Percentiles rank a stretch among this genome's conserved stretches.
Evolutionary conservation across 164 flowering plant species (phyloP).

Genomic region (Annona squamosa): DNA sequence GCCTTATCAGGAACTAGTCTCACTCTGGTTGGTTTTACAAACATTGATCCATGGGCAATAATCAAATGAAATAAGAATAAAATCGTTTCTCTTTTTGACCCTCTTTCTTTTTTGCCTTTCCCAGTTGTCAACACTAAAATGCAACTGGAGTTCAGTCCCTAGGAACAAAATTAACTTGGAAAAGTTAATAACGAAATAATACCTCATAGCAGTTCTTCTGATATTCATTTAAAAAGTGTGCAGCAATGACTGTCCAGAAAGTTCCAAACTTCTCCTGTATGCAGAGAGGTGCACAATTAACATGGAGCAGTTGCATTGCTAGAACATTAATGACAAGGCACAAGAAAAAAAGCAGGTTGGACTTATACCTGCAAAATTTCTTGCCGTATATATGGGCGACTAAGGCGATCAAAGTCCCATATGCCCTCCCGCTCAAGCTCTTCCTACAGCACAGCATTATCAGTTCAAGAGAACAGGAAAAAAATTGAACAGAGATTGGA

Average conservation of each 20-base stretch:
- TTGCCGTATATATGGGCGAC: slow-evolving; percentile 61
- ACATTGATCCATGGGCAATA: no score
- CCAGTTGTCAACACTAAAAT: no score
- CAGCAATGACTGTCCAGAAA: slow-evolving; percentile 68
- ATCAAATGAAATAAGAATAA: no score
- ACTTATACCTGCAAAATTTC: slow-evolving; percentile 54
- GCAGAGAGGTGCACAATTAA: background rate
- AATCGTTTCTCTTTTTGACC: no score
- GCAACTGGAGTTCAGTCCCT: background rate
- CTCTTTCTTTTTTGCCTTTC: no score
- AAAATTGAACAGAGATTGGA: background rate
- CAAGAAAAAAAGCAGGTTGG: background rate
- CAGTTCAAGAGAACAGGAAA: background rate
- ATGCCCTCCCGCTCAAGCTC: slow-evolving; percentile 92
- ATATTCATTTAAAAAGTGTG: slow-evolving; percentile 62
- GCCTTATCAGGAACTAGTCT: no score
- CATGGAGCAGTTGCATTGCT: background rate
- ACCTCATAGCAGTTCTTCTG: slow-evolving; percentile 80
- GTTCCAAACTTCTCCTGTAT: slow-evolving; percentile 85
- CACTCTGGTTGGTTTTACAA: no score
- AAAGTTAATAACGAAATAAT: slow-evolving; percentile 1
- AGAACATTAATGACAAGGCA: background rate
- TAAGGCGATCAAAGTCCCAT: slow-evolving; percentile 86
- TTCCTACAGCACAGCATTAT: slow-evolving; percentile 41
- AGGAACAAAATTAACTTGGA: background rate